phyloP scores from a whole-genome alignment of 2,329 filamentous ascomycete genomes.

The Talaromyces sp. region DNA sequence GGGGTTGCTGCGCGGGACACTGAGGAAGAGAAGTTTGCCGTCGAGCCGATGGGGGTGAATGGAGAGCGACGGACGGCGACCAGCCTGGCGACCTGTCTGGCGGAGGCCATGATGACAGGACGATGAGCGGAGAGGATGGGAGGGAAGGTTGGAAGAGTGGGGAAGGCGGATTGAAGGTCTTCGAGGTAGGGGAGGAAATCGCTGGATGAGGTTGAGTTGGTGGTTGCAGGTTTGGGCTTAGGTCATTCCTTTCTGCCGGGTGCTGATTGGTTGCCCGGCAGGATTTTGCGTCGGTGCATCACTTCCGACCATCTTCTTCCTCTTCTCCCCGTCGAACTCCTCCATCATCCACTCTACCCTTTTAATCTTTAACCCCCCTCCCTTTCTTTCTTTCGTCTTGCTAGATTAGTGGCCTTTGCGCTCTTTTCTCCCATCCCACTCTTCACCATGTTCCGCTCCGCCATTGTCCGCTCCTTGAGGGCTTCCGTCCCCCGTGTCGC shows the following conservation, averaged over 20 bases:
- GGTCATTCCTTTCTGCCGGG: conserved; percentile 44
- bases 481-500: conserved; percentile 53
- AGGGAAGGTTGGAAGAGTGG: conserved; percentile 21
- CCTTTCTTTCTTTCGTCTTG: conserved; percentile 11
- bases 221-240: conserved; percentile 40
- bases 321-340: conserved; percentile 22
- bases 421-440: conserved; percentile 10
- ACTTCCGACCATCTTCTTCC: conserved; percentile 27
- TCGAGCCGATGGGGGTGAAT: conserved; percentile 46
- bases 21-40: conserved; percentile 65
- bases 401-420: conserved; percentile 21
- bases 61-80: conserved; percentile 45
- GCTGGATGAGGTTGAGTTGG: conserved; percentile 27
- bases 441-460: conserved; percentile 82
- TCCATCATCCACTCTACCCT: conserved; percentile 13
- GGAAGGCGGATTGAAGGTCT: conserved; percentile 17
- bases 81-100: conserved; percentile 48
- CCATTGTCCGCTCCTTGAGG: conserved; percentile 76
- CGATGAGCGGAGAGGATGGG: conserved; percentile 17
- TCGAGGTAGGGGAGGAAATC: conserved; percentile 26
- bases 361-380: conserved; percentile 18
- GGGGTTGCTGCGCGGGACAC: conserved; percentile 67
- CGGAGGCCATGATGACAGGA: conserved; percentile 45
- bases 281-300: conserved; percentile 40
- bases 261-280: conserved; percentile 42